A percentile compares a stretch with the other conserved stretches of the same genome.
Evolutionary conservation across 768 basidiomycete species (phyloP).

Genomic region (Pisolithus orientalis): DNA sequence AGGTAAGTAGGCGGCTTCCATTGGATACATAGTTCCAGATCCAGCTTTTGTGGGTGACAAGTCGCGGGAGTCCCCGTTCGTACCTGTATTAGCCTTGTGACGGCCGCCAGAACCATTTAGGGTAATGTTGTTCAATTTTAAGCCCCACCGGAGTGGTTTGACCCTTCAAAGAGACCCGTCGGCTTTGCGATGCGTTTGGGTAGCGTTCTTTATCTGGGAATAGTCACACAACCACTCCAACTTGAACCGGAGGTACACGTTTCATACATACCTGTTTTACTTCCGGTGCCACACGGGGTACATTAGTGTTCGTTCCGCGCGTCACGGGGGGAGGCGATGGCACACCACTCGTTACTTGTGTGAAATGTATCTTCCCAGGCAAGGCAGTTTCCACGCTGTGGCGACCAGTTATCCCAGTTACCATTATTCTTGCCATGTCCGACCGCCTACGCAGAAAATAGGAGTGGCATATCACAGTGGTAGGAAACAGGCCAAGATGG

Average conservation of each 20-base stretch:
- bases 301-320: background rate
- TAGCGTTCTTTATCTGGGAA: background rate
- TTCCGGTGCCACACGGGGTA: background rate
- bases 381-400: background rate
- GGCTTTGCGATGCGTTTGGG: background rate
- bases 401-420: background rate
- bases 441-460: conserved; percentile 8
- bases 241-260: too few relatives aligned
- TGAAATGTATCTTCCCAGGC: background rate
- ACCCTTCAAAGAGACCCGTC: background rate
- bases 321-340: background rate
- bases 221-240: background rate
- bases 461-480: conserved; percentile 16
- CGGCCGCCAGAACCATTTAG: too few relatives aligned
- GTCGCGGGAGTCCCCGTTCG: too few relatives aligned
- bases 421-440: conserved; percentile 1
- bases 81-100: too few relatives aligned
- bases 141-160: background rate
- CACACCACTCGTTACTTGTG: background rate
- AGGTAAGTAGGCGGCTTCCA: background rate
- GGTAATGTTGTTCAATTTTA: too few relatives aligned
- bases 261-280: background rate
- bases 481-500: conserved; percentile 9
- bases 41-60: too few relatives aligned
- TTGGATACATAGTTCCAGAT: background rate